Evolutionary conservation across 139 green algal species (phyloP).

Genomic region (Tetraselmis chui): DNA sequence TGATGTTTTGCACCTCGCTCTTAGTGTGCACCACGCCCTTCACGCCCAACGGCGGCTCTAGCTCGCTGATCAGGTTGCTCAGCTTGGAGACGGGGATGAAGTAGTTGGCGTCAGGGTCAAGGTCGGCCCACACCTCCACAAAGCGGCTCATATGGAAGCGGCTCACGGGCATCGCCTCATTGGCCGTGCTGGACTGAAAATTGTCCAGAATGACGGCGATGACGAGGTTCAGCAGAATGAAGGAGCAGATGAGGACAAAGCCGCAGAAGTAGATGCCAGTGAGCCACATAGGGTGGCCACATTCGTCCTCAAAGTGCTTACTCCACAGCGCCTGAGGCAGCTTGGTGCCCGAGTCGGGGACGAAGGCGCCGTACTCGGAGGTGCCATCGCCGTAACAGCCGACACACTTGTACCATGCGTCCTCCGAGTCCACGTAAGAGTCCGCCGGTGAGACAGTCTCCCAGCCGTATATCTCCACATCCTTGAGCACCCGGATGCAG

Average conservation of each 20-base stretch:
- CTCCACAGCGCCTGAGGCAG: too few species aligned
- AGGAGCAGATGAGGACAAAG: conserved; percentile 54
- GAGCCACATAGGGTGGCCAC: conserved; percentile 19
- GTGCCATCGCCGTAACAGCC: too few species aligned
- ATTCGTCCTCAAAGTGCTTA: too few species aligned
- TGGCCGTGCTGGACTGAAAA: conserved; percentile 10
- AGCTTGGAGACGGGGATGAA: conserved; percentile 40
- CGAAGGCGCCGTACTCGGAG: too few species aligned
- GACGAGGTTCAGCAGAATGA: conserved; percentile 69
- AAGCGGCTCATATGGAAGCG: conserved; percentile 26
- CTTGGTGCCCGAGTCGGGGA: too few species aligned
- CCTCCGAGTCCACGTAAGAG: too few species aligned
- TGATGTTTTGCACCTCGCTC: conserved; percentile 30
- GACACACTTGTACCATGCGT: too few species aligned
- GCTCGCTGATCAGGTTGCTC: conserved; percentile 25
- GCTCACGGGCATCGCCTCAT: conserved; percentile 27
- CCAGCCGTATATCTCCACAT: too few species aligned
- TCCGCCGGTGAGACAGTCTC: too few species aligned
- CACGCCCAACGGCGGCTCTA: conserved; percentile 38
- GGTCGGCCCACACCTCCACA: conserved; percentile 33
- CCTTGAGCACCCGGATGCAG: too few species aligned
- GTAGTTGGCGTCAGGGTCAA: conserved; percentile 37
- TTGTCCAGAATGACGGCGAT: conserved; percentile 47
- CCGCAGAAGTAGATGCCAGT: conserved; percentile 59
- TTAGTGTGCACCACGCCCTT: conserved; percentile 14